Conservation (phyloP, 2,329 filamentous ascomycete species). For the Parascedosporium putredinis region DNA sequence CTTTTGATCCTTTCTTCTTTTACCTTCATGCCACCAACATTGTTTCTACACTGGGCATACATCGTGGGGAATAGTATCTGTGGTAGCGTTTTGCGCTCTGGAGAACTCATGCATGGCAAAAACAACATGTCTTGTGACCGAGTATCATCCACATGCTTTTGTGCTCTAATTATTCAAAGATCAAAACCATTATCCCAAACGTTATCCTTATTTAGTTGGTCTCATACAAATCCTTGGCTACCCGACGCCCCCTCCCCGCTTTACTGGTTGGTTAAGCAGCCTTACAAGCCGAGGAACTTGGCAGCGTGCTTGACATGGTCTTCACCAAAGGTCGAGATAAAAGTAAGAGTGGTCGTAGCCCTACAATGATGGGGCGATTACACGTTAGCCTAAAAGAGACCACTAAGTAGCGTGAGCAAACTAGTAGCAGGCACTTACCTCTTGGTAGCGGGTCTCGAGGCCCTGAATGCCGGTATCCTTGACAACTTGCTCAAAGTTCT, state of each 20-base stretch:
- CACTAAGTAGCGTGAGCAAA: background rate
- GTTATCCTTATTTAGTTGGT: background rate
- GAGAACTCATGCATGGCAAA: background rate
- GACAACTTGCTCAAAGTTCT: conserved; percentile 78
- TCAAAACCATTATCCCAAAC: too few relatives aligned
- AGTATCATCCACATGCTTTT: too few relatives aligned
- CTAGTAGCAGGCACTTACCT: conserved; percentile 33
- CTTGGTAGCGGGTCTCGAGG: conserved; percentile 72
- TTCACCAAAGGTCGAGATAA: conserved; percentile 81
- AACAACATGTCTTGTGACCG: background rate
- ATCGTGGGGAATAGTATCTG: too few relatives aligned
- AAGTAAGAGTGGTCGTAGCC: conserved; percentile 97
- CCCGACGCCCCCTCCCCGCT: background rate
- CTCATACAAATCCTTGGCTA: background rate
- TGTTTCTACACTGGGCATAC: too few relatives aligned
- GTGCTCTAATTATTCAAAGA: too few relatives aligned
- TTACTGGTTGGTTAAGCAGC: background rate
- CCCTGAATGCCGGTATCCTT: conserved; percentile 64
- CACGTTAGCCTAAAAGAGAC: too few relatives aligned
- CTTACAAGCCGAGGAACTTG: conserved; percentile 53
- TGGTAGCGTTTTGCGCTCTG: background rate
- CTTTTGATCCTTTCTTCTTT: background rate
- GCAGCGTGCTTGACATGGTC: conserved; percentile 90
- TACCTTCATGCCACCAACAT: background rate
- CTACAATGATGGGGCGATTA: too few relatives aligned